Evolutionary conservation across 768 basidiomycete genomes (phyloP), one percentile per base, ranked within the genome.

Genomic region (Lactarius sp.): DNA sequence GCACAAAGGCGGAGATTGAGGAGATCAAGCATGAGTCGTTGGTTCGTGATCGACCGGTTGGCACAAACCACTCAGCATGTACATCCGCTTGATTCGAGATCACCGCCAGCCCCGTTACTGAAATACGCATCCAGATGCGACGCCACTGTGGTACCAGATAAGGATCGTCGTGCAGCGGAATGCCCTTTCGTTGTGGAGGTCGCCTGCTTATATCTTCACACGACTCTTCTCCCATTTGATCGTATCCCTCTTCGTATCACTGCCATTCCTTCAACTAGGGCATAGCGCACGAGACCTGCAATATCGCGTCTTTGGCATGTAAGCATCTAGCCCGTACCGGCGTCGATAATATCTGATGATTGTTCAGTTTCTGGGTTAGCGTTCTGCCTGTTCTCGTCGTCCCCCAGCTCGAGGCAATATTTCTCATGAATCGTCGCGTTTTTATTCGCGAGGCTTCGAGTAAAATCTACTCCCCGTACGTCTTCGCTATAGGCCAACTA

Each of bases 151-250:
- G 61, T 88, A 85, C 71, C 93, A 96, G 73, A 77, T 94, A 63
- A 79, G 79, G 69, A 77, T 79, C 12, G 91, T 96, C 60, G 79
- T 85, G 18, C 65, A 75, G n/a, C 80, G 92, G 41, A 91, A 92
- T 71, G 84, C 85, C 68, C 70, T 78, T 6, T 84, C 90, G 1
- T 77, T 94, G 18, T 94, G 90, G 89, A 79, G 93, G 62, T 89
- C 86, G 7, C 89, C 92, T 2, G 86, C 92, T 67, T 95, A 94
- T 72, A 85, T 91, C 55, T 94, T 87, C 78, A 91, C 85, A 55
- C 84, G 93, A 33, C 76, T 94, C 18, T 91, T 92, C 73, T 83
- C 88, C 12, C 87, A 89, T 67, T 78, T 81, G 4, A 85, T 85
- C 71, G 83, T 89, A 60, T 84, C 88, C 12, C 76, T 91, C 10